Evolutionary conservation across 2,329 filamentous ascomycete species (phyloP).

Genomic region (Microcera coccophila): DNA sequence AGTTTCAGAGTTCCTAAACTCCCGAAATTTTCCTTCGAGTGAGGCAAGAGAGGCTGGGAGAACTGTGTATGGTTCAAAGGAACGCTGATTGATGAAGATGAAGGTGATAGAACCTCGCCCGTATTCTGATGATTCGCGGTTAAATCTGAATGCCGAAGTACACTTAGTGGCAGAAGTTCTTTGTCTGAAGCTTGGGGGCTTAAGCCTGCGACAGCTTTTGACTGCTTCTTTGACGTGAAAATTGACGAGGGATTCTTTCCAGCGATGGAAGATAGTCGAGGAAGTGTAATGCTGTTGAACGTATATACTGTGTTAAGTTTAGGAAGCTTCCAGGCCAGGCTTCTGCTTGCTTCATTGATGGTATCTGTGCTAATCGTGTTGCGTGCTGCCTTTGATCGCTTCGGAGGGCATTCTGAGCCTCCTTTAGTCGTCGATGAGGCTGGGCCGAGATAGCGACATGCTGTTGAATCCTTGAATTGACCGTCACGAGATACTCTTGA

Average conservation of each 20-base stretch:
- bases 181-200: background rate
- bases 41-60: background rate
- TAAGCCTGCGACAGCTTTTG: background rate
- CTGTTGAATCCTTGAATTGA: background rate
- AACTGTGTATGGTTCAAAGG: background rate
- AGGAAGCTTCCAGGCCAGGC: background rate
- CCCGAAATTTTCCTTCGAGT: background rate
- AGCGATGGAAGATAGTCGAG: too few relatives aligned
- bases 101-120: background rate
- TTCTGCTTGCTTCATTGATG: background rate
- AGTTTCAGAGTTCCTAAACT: background rate
- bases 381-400: background rate
- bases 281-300: too few relatives aligned
- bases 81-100: background rate
- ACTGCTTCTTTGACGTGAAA: background rate
- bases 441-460: background rate
- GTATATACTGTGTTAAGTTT: background rate
- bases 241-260: background rate
- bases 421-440: background rate
- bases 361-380: background rate
- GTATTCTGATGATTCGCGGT: background rate
- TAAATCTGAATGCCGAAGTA: background rate
- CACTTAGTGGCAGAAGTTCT: background rate
- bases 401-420: background rate
- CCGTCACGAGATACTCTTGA: background rate